A percentile compares a stretch with the other conserved stretches of the same genome.
Evolutionary conservation across 495 filamentous ascomycete species (phyloP).

Genomic region (Aspergillus ellipticus): DNA sequence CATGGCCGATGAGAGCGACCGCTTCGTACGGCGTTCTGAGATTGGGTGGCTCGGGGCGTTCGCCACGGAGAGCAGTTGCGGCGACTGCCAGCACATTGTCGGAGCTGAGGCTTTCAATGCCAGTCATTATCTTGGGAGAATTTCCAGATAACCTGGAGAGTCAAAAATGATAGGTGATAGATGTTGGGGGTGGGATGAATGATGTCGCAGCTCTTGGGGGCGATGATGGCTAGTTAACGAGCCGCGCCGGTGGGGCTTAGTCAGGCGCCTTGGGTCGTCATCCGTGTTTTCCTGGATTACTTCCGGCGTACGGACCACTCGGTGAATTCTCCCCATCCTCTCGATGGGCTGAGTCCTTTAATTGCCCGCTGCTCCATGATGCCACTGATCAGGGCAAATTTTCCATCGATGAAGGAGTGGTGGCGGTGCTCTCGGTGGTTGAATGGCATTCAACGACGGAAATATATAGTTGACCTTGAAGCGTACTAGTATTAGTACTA

Average conservation of each 20-base stretch:
- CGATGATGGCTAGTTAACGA: not conserved
- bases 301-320: too few species aligned
- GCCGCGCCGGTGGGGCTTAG: not conserved
- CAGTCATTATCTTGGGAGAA: conserved; percentile 24
- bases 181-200: not conserved
- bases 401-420: too few species aligned
- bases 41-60: conserved; percentile 34
- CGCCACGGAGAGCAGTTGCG: conserved; percentile 27
- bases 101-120: conserved; percentile 19
- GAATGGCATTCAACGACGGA: too few species aligned
- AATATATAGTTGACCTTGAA: too few species aligned
- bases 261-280: not conserved
- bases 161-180: not conserved
- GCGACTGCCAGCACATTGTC: conserved; percentile 35
- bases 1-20: conserved; percentile 79
- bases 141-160: not conserved
- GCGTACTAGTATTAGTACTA: too few species aligned
- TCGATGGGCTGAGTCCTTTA: too few species aligned
- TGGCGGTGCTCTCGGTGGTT: too few species aligned
- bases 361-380: too few species aligned
- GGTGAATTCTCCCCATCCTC: too few species aligned
- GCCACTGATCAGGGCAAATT: too few species aligned
- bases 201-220: too few species aligned
- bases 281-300: too few species aligned
- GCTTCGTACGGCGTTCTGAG: conserved; percentile 80